Conservation (phyloP, 306 rosid species). For the Urtica urens region DNA sequence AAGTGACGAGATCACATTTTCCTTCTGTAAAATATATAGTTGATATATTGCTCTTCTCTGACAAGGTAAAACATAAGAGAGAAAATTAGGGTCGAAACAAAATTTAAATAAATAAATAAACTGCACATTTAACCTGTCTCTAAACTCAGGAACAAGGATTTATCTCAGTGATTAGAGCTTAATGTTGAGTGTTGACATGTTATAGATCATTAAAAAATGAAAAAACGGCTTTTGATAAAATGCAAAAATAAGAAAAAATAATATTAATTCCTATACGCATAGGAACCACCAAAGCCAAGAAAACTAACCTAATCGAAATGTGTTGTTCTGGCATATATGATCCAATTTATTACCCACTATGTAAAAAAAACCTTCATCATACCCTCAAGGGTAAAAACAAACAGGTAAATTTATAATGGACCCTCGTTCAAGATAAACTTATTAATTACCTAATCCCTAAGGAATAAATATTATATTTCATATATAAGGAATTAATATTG, state of each 20-base stretch:
- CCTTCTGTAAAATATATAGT: too few species aligned
- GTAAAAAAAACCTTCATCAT: background rate
- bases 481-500: background rate
- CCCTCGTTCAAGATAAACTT: background rate
- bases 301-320: background rate
- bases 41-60: background rate
- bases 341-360: constrained; percentile 4
- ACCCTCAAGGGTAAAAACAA: background rate
- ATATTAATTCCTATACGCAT: background rate
- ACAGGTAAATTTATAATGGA: background rate
- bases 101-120: constrained; percentile 1
- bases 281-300: background rate
- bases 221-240: background rate
- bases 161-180: constrained; percentile 5
- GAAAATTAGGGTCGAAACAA: background rate
- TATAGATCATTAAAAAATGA: background rate
- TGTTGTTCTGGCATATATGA: constrained; percentile 2
- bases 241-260: background rate
- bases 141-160: constrained; percentile 1
- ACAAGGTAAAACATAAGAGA: background rate
- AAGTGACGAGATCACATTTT: too few species aligned
- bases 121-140: constrained; percentile 9
- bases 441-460: background rate
- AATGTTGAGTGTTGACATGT: background rate
- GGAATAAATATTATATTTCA: background rate